Evolutionary conservation across 73 alveolate genomes (phyloP).

Genomic region (Paramecium octaurelia): DNA sequence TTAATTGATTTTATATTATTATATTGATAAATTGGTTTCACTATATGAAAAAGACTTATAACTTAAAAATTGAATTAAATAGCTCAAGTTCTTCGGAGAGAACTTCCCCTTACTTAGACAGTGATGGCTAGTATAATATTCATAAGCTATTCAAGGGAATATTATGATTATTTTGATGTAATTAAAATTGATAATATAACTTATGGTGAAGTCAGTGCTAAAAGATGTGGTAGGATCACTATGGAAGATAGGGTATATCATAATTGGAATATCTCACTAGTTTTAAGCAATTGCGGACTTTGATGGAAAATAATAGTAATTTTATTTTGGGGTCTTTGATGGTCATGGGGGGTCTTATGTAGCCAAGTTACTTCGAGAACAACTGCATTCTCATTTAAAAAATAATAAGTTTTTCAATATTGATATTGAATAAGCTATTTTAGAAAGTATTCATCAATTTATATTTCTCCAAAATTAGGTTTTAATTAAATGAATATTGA

Average conservation of each 20-base stretch:
- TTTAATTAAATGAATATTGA: background rate
- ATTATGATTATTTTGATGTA: background rate
- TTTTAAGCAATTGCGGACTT: background rate
- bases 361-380: background rate
- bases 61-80: background rate
- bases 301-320: background rate
- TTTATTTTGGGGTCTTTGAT: conserved; percentile 39
- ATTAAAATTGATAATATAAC: background rate
- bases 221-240: conserved; percentile 32
- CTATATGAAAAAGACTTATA: background rate
- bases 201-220: conserved; percentile 28
- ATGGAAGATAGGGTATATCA: conserved; percentile 53
- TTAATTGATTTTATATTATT: background rate
- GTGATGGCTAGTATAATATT: background rate
- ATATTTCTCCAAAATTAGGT: background rate
- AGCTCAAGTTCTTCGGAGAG: background rate
- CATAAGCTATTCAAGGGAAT: background rate
- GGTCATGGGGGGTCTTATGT: conserved; percentile 42
- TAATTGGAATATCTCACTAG: background rate
- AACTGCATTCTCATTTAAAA: background rate
- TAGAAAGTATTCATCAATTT: background rate
- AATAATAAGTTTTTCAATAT: background rate
- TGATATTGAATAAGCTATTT: background rate
- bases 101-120: background rate
- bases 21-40: background rate